Evolutionary conservation across 345 rosid genomes (phyloP), one percentile per base, ranked within the genome.

Genomic region (Populus euphratica): DNA sequence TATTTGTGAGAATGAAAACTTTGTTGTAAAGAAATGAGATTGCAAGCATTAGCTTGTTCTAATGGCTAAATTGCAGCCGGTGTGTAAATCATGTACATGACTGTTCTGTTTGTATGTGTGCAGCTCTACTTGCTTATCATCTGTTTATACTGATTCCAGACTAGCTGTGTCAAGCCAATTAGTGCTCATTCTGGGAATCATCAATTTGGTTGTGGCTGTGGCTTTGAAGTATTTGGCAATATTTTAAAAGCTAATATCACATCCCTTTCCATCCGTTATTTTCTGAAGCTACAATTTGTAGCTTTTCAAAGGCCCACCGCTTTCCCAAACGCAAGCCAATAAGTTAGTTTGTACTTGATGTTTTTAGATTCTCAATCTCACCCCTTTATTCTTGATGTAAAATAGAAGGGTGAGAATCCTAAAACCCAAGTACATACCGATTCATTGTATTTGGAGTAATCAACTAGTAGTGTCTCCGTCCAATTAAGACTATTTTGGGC

Each of bases 41-140:
- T 18, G 38, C 66, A 8, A 29, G 54, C 54, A 39, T 70, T 77
- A 27, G 52, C 44, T 10, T 59, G 10, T 65, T 73, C 39, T 8
- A 50, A 70, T 31, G 20, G 72, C 74, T 77, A 29, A 35, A 44
- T 76, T 56, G 63, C 27, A n/a, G 67, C 78, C 41, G 76, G 71
- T 65, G 8, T 33, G 52, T 50, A 52, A 63, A 71, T 47, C 23
- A 29, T 20, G 38, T 23, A 35, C 35, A 62, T 20, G 77, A 18
- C 38, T 23, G 66, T 31, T 56, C 33, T 8, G 23, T 59, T 27
- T 38, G 23, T 27, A 6, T 14, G 35, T 27, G 14, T n/a, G 35
- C 67, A 25, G 65, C 16, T 14, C 50, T 39, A 3, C 14, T 23
- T 36, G 73, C 31, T 70, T 14, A 29, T 70, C 68, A 64, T 64